Base-by-base conservation (phyloP, 176 grass and related monocot genomes). In the Zizania latifolia region DNA sequence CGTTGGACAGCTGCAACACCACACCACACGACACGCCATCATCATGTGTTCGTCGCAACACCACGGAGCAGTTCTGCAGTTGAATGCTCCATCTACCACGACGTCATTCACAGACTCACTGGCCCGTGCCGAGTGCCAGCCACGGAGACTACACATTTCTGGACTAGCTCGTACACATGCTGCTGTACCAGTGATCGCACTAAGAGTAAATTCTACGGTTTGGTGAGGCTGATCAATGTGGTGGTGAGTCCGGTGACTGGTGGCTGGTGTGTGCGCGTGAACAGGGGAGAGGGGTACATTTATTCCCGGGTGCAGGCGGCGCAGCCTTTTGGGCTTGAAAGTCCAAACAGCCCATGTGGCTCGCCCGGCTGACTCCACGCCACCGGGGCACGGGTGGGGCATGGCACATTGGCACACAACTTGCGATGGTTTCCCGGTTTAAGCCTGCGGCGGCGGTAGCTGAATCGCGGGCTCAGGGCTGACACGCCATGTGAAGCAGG, bases 1-100 rank as follows among this genome's bases (percentile, higher is more conserved):
- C 92, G 26, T 95, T 95, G 1, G 92, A 95, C 38, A 95, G 78
- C 92, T 95, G 88, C 83, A 82, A 24, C 21, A 57, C 3, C 17
- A 40, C 19, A 45, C 70, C 4, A 3, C 14, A 62, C 6, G 11
- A 61, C 40, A 26, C 24, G 29, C 15, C 15, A 9, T 22, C 8
- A 57, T 17, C 32, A 67, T 40, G 38, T 72, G 67, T 82, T 57
- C 0, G 58, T 37, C 65, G 29, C 27, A 75, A 62, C 34, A 68
- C 46, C 8, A 43, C 51, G 55, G 27, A 58, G 28, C 54, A 17
- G 48, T 10, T 21, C 17, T 2, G 6, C 6, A 31, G 21, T 38
- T 78, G 44, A 24, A 80, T 73, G 34, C 23, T 67, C 22, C 37
- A 51, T 74, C 60, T 3, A 67, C 67, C 21, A 35, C 38, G 21